Evolutionary conservation across 352 stramenopile genomes (phyloP).

Genomic region (Phytophthora tentaculata): DNA sequence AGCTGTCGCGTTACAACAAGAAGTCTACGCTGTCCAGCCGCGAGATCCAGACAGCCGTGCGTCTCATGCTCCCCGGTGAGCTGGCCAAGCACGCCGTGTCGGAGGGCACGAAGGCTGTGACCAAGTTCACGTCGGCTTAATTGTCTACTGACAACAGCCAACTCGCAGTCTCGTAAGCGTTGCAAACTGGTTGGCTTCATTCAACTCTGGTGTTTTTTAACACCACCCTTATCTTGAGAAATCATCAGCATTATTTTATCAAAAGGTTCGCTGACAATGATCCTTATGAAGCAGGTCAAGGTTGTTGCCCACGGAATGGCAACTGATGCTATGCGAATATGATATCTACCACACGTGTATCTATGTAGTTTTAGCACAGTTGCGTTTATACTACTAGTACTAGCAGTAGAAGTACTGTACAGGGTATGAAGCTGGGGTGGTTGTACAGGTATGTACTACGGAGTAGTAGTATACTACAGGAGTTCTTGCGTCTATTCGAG

Average conservation of each 20-base stretch:
- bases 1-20: constrained; percentile 98
- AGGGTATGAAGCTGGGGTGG: too few relatives aligned
- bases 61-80: constrained; percentile 95
- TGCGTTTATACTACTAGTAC: too few relatives aligned
- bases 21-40: constrained; percentile 97
- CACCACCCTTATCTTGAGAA: constrained; percentile 49
- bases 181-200: constrained; percentile 4
- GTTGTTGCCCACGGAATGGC: too few relatives aligned
- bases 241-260: constrained; percentile 8
- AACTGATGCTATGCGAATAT: too few relatives aligned
- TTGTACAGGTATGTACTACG: too few relatives aligned
- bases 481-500: too few relatives aligned
- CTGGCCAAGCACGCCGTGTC: constrained; percentile 97
- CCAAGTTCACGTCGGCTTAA: constrained; percentile 93
- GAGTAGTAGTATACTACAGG: too few relatives aligned
- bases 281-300: too few relatives aligned
- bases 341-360: too few relatives aligned
- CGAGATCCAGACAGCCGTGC: constrained; percentile 98
- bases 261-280: too few relatives aligned
- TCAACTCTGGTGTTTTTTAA: constrained; percentile 54
- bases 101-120: constrained; percentile 97
- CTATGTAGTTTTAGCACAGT: too few relatives aligned
- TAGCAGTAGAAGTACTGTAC: too few relatives aligned
- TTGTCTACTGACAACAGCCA: constrained; percentile 14
- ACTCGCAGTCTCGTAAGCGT: neutral